These are phyloP conservation scores for Aspergillus thermomutatus DNA, from an alignment of 2,329 filamentous ascomycete species.

Conservation along the genomic window DNA sequence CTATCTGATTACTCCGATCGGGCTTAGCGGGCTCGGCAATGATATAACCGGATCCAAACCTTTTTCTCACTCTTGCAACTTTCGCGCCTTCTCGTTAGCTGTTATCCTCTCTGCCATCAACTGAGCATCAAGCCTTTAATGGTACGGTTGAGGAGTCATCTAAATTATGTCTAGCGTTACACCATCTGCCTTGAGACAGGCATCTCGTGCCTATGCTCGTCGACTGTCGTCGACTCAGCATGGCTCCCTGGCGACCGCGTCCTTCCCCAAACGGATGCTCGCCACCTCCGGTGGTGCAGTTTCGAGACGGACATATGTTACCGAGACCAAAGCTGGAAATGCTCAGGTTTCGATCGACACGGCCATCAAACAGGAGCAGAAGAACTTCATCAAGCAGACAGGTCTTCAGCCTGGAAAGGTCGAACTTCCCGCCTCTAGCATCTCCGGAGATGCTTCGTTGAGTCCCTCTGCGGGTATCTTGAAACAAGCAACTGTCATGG, in stretches of 20 bases:
- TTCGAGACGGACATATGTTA: conserved; percentile 69
- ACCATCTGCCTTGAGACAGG: conserved; percentile 71
- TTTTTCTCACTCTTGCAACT: conserved; percentile 19
- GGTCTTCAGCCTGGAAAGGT: conserved; percentile 55
- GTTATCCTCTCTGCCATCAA: conserved; percentile 17
- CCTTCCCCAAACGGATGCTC: conserved; percentile 39
- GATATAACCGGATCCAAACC: conserved; percentile 26
- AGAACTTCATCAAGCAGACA: conserved; percentile 65
- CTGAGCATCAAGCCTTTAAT: conserved; percentile 18
- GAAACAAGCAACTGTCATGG: conserved; percentile 89
- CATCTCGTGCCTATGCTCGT: conserved; percentile 57
- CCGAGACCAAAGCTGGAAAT: conserved; percentile 66
- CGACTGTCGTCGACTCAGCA: conserved; percentile 42
- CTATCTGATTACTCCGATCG: conserved; percentile 24
- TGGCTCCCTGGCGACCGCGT: conserved; percentile 34
- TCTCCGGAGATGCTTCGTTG: conserved; percentile 65
- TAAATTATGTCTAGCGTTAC: conserved; percentile 61
- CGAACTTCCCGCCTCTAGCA: conserved; percentile 56
- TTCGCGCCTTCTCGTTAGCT: conserved; percentile 9
- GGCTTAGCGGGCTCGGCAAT: conserved; percentile 23
- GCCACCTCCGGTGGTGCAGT: conserved; percentile 25
- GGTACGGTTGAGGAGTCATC: conserved; percentile 19
- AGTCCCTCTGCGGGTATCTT: conserved; percentile 80
- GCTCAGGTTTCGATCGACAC: conserved; percentile 79
- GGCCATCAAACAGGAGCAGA: conserved; percentile 81